These are phyloP conservation scores for Blastocystis hominis DNA, from an alignment of 352 stramenopile species.

Conservation along the genomic window DNA sequence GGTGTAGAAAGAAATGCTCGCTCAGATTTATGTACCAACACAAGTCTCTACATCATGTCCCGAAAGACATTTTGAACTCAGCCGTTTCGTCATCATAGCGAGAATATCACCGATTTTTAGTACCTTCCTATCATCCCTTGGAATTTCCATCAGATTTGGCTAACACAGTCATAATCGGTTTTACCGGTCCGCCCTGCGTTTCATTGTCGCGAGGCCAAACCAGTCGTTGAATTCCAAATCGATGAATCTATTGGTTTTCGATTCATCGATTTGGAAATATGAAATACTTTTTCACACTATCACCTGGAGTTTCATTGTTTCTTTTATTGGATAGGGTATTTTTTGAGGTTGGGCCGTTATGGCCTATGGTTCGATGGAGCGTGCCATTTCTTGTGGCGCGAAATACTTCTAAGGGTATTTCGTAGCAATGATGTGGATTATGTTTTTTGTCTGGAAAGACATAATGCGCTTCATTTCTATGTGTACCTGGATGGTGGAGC, in stretches of 20 bases:
- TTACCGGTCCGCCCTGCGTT: background rate
- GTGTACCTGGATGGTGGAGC: no score
- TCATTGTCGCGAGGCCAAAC: background rate
- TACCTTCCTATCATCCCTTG: conserved; percentile 4
- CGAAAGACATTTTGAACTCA: background rate
- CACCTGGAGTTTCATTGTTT: background rate
- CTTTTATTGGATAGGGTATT: no score
- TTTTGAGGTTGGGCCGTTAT: no score
- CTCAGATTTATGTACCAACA: background rate
- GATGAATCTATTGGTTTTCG: background rate
- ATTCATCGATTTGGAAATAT: background rate
- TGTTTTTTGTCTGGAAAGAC: no score
- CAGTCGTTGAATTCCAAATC: background rate
- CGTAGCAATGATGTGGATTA: no score
- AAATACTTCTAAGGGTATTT: no score
- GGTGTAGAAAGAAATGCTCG: background rate
- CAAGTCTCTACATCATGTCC: background rate
- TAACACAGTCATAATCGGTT: background rate
- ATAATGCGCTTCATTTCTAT: no score
- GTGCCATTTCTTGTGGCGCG: no score
- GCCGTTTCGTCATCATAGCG: background rate
- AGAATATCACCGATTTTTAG: background rate
- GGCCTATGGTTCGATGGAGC: no score
- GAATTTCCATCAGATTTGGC: background rate
- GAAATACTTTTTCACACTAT: background rate